Evolutionary conservation across 352 stramenopile species (phyloP), one percentile per base, ranked within the genome.

Genomic region (Globisporangium cystogenes): DNA sequence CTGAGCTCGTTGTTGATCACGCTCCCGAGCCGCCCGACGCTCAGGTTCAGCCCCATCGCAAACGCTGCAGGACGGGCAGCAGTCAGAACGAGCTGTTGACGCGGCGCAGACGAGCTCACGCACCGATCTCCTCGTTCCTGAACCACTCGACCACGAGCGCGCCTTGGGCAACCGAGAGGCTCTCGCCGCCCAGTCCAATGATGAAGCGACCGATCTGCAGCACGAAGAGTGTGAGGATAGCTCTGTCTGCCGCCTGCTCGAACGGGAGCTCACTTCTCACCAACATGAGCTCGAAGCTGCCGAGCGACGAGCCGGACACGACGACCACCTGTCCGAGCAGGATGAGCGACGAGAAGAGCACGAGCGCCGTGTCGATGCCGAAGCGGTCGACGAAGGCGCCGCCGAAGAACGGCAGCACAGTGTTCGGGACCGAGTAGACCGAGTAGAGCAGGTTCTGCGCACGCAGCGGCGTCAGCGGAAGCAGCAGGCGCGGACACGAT

Each of bases 1-100:
- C 82, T 96, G 1, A 96, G 48, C 48, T 91, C 75, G 61, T 98
- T 96, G 70, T 98, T 98, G 60, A 97, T 89, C 33, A 97, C 92
- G 39, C 77, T 96, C 18, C 92, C 93, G 15, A 97, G 67, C 37
- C 91, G 73, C 47, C 78, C 76, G 16, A 98, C 75, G 55, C 86
- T 94, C n/a, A 98, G 68, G 42, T 94, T 96, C 41, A 98, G 85
- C 4, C 90, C 93, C 43, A 98, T 80, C 5, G 92, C 90, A 14
- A 98, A 76, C 6, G 93, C 93, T 73, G 51, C 12, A 47, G 1
- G 43, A 0, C 1, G 31, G 1, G 31, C 4, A 26, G 40, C 20
- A 46, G 7, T 18, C n/a, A 16, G 1, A 15, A 21, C 21, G 16
- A 16, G 24, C 8, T 8, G 7, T 26, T 14, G 4, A 18, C 4